A percentile compares a stretch with the other conserved stretches of the same genome.
These are phyloP conservation scores for Ophiosphaerella korrae DNA, from an alignment of 2,329 filamentous ascomycete species.

Conservation along the genomic window DNA sequence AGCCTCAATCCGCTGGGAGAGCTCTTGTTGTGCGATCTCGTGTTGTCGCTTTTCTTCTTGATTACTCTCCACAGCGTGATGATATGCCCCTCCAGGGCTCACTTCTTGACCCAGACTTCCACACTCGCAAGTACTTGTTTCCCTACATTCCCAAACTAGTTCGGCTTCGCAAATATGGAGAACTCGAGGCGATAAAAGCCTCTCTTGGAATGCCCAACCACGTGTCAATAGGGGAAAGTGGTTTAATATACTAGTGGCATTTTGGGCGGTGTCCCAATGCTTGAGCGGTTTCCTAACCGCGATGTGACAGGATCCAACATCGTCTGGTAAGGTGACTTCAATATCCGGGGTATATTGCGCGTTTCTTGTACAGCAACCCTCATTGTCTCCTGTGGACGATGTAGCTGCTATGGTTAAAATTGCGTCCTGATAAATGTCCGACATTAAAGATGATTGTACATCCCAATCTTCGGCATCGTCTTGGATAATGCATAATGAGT, in stretches of 20 bases:
- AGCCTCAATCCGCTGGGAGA: not conserved
- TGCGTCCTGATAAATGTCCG: slow-evolving; percentile 13
- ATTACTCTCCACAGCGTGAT: slow-evolving; percentile 5
- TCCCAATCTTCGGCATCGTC: slow-evolving; percentile 16
- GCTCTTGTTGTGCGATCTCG: not conserved
- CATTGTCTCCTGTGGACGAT: slow-evolving; percentile 2
- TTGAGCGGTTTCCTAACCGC: slow-evolving; percentile 10
- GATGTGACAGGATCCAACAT: slow-evolving; percentile 6
- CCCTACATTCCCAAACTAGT: slow-evolving; percentile 24
- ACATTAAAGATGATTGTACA: slow-evolving; percentile 13
- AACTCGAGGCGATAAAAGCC: slow-evolving; percentile 17
- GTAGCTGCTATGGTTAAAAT: slow-evolving; percentile 13
- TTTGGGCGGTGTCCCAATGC: slow-evolving; percentile 6
- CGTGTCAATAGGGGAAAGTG: slow-evolving; percentile 13
- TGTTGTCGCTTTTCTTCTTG: slow-evolving; percentile 7
- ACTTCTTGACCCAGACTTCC: slow-evolving; percentile 8
- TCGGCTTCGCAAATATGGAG: slow-evolving; percentile 20
- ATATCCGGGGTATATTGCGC: not conserved
- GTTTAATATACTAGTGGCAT: not conserved
- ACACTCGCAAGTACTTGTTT: slow-evolving; percentile 19
- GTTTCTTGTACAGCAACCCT: slow-evolving; percentile 2
- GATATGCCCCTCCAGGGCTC: slow-evolving; percentile 7
- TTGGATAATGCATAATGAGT: slow-evolving; percentile 22
- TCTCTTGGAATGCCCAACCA: slow-evolving; percentile 23
- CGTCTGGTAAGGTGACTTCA: slow-evolving; percentile 4